These are phyloP conservation scores for Sanghuangporus baumii DNA, from an alignment of 1,284 basidiomycete species.

Conservation along the genomic window DNA sequence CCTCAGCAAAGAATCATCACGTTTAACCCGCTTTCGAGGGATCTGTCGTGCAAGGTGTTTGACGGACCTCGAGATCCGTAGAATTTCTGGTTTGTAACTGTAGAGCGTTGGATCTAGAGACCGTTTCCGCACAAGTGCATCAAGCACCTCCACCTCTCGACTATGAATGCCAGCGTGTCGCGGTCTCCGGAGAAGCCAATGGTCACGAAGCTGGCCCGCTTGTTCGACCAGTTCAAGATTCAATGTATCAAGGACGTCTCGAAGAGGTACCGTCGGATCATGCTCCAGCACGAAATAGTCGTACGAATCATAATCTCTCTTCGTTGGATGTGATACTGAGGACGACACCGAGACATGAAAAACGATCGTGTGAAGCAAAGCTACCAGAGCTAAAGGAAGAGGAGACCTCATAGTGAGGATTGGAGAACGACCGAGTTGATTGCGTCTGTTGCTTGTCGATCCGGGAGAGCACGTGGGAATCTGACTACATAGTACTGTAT, in stretches of 20 bases:
- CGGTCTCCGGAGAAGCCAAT: conserved; percentile 80
- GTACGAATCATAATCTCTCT: conserved; percentile 70
- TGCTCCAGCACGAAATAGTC: conserved; percentile 89
- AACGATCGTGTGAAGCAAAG: conserved; percentile 9
- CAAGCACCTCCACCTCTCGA: conserved; percentile 18
- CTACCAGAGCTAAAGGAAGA: conserved; percentile 18
- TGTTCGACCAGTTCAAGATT: conserved; percentile 85
- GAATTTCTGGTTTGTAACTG: conserved; percentile 30
- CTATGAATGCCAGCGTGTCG: conserved; percentile 24
- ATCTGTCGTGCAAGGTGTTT: conserved; percentile 53
- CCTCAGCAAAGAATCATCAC: conserved; percentile 28
- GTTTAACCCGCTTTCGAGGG: conserved; percentile 61
- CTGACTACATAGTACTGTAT: not conserved
- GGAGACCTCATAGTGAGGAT: not conserved
- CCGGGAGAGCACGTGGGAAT: not conserved
- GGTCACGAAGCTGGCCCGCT: conserved; percentile 77
- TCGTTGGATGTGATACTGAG: conserved; percentile 30
- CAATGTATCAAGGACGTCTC: conserved; percentile 54
- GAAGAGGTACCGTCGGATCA: conserved; percentile 50
- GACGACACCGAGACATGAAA: conserved; percentile 13
- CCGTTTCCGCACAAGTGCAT: conserved; percentile 36
- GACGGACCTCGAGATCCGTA: conserved; percentile 33
- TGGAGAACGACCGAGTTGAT: not conserved
- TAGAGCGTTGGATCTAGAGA: conserved; percentile 31
- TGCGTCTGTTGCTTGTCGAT: not conserved